Base-by-base conservation (phyloP, 106 monocot genomes). In the Platanthera zijinensis region DNA sequence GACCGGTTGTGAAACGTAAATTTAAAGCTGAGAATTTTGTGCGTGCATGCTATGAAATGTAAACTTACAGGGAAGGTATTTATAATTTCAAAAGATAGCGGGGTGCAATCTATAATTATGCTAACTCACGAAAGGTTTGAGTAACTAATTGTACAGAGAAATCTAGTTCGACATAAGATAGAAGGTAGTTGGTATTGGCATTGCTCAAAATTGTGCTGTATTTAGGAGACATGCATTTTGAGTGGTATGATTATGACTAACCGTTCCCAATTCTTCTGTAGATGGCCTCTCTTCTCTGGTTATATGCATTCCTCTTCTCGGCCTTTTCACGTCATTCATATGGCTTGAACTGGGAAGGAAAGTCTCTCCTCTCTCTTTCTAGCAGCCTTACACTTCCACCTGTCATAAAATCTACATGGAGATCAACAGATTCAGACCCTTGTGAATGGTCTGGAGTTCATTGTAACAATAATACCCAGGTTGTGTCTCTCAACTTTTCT, bases 361-460 rank as follows among this genome's bases (percentile, higher is more conserved):
- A 78, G 21, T 54, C 80, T 21, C 78, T 89, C 47, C 78, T 92
- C 56, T 72, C 86, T 52, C 82, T 92, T 19, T 75, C 89, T 50
- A 81, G 76, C 53, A 83, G 48, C 46, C 68, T 92, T 28, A 62
- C 63, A 11, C 18, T 89, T 51, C 84, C 92, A 54, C 10, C 74
- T 51, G 70, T 81, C 48, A 81, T 89, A 72, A 79, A 61, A 48
- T 83, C 86, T 14, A 80, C 78, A 10, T 92, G 92, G 92, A 92
- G 76, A n/a, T 77, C 86, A 46, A 80, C 84, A 15, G 77, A 89
- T 66, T 57, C 77, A 64, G 83, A 2, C 72, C 88, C 92, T 47
- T 92, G 92, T 66, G 74, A 68, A 54, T 92, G 92, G 92, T 48
- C 3, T 4, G 92, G 92, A 22, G 57, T 92, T 50, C 54, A 21